Evolutionary conservation across 2,329 filamentous ascomycete genomes (phyloP), one percentile per base, ranked within the genome.

Genomic region (Botrytis squamosa): DNA sequence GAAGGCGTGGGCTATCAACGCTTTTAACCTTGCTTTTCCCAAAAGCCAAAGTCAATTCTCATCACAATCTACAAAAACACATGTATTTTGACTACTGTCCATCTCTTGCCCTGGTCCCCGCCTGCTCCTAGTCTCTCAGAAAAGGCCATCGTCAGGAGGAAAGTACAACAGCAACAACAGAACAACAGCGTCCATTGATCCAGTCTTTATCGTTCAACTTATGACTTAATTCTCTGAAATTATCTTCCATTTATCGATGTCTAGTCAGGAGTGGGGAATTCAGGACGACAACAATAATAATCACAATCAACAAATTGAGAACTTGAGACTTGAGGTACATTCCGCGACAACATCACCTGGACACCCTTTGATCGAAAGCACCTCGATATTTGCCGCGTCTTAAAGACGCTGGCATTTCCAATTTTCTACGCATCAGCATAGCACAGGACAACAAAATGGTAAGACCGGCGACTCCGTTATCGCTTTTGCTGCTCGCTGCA

Each of bases 401-500:
- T 82, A 80, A 84, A 75, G 84, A 81, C 84, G 84, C 82, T 77
- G 84, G 84, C 83, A 78, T 71, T 72, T 72, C 75, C 72, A 74
- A 60, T 73, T 68, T 36, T 72, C 57, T 76, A 77, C 75, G 70
- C 77, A 68, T 75, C 75, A 72, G 71, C 74, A 63, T 75, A 69
- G 68, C 70, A 72, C 20, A 74, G 71, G 29, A 74, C 42, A 57
- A 76, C 79, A 81, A 81, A 85, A 90, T 85, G 85, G 86, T 98
- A 82, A 93, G 95, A 81, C 95, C 96, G 76, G 95, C 96, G 75
- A 98, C 96, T 75, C 95, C 96, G 78, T 86, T 99, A 81, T 91
- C 95, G 78, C 86, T 97, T 78, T 85, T 98, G 82, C 91, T 98
- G 80, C 88, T 97, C 76, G 87, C 89, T 80, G 94, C 95, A 77